Evolutionary conservation across 768 basidiomycete species (phyloP).

Genomic region (Tricholoma terreum): DNA sequence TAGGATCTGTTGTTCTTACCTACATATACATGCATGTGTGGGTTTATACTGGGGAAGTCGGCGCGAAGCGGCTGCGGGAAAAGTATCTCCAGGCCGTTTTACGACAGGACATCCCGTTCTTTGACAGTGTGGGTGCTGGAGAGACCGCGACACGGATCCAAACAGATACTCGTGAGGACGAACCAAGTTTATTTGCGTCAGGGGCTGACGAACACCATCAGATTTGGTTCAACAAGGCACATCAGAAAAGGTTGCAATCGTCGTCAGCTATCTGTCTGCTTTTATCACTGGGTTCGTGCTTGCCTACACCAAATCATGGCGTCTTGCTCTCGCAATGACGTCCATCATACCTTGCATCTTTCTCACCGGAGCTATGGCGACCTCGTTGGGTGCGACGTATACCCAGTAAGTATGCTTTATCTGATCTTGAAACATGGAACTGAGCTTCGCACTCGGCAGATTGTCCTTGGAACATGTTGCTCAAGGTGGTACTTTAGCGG

Average conservation of each 20-base stretch:
- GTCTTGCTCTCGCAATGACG: slow-evolving; percentile 78
- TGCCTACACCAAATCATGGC: slow-evolving; percentile 70
- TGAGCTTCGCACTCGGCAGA: slow-evolving; percentile 33
- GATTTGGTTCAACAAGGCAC: slow-evolving; percentile 90
- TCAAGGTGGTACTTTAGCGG: slow-evolving; percentile 77
- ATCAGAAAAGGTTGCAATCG: slow-evolving; percentile 81
- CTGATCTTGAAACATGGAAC: no score
- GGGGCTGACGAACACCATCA: no score
- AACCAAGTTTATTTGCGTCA: neutral
- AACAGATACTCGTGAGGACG: slow-evolving; percentile 75
- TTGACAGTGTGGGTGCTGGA: slow-evolving; percentile 91
- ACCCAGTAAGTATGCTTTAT: slow-evolving; percentile 76
- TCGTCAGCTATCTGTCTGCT: slow-evolving; percentile 58
- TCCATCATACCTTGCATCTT: slow-evolving; percentile 82
- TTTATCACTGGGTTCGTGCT: slow-evolving; percentile 81
- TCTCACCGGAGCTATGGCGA: slow-evolving; percentile 73
- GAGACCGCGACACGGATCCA: slow-evolving; percentile 93
- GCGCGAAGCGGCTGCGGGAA: slow-evolving; percentile 82
- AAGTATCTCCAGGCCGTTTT: slow-evolving; percentile 77
- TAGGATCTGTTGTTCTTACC: slow-evolving; percentile 73
- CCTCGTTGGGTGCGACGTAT: slow-evolving; percentile 57
- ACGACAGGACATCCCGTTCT: slow-evolving; percentile 85
- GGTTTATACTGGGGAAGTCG: slow-evolving; percentile 76
- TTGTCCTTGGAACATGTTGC: slow-evolving; percentile 71
- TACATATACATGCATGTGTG: slow-evolving; percentile 68